These are phyloP conservation scores for Ottelia alismoides DNA, from an alignment of 106 monocot genomes.

Conservation along the genomic window DNA sequence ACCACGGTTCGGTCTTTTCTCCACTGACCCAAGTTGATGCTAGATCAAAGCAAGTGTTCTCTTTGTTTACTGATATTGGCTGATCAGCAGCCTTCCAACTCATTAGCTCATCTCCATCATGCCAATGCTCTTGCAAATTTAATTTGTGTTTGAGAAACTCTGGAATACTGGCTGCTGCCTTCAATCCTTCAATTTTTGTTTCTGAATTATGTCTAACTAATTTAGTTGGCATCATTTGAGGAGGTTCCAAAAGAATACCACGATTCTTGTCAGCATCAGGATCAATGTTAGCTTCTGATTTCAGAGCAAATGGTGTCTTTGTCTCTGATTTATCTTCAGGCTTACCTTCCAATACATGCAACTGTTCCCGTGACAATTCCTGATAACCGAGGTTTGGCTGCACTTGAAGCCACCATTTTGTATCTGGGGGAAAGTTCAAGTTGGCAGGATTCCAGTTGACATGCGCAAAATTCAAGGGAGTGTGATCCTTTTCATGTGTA, in stretches of 20 bases:
- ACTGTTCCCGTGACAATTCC: conserved; percentile 27
- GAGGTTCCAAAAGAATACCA: conserved; percentile 13
- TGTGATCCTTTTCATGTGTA: neutral
- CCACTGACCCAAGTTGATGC: conserved; percentile 19
- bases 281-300: neutral
- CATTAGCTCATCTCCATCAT: conserved; percentile 23
- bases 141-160: conserved; percentile 18
- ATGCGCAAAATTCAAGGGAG: conserved; percentile 6
- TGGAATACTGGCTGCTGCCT: conserved; percentile 11
- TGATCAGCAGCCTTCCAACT: conserved; percentile 23
- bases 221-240: conserved; percentile 25
- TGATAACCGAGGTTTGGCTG: conserved; percentile 38
- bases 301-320: conserved; percentile 1
- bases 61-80: conserved; percentile 23
- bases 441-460: conserved; percentile 8
- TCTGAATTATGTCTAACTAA: conserved; percentile 30
- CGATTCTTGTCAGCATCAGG: conserved; percentile 17
- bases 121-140: conserved; percentile 21
- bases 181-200: conserved; percentile 18
- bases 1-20: conserved; percentile 63
- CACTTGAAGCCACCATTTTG: conserved; percentile 23
- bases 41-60: conserved; percentile 14
- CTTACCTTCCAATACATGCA: conserved; percentile 17
- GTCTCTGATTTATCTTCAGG: conserved; percentile 11
- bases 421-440: conserved; percentile 5